These are phyloP conservation scores for Penicillium manginii DNA, from an alignment of 495 filamentous ascomycete genomes.

Conservation along the genomic window DNA sequence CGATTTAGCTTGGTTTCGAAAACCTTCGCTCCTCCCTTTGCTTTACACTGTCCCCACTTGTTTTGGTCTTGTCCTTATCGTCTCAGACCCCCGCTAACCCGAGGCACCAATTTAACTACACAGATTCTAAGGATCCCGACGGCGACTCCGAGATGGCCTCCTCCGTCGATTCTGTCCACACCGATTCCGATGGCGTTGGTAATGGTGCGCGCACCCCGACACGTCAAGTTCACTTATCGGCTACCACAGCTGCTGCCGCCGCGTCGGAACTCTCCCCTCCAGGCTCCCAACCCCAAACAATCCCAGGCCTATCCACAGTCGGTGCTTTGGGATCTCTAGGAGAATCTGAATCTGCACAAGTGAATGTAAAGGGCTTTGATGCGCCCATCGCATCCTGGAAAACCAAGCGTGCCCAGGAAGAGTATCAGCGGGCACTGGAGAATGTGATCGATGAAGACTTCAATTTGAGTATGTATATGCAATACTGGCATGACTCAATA, in stretches of 20 bases:
- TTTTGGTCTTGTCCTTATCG: neutral
- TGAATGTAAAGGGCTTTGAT: conserved; percentile 25
- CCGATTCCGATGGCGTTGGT: conserved; percentile 34
- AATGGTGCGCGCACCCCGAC: conserved; percentile 44
- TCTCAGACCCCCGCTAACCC: conserved; percentile 3
- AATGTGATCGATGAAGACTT: conserved; percentile 53
- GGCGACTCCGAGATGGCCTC: conserved; percentile 64
- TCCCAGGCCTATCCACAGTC: conserved; percentile 9
- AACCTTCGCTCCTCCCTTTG: neutral
- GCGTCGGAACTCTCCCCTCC: conserved; percentile 58
- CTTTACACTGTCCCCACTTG: conserved; percentile 4
- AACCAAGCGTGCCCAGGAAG: conserved; percentile 63
- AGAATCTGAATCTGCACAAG: neutral
- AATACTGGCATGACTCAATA: neutral
- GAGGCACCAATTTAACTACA: neutral
- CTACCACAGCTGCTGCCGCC: conserved; percentile 21
- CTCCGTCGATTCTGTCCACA: conserved; percentile 47
- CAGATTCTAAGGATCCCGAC: conserved; percentile 48
- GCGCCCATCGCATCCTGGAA: conserved; percentile 59
- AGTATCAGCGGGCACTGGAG: conserved; percentile 56
- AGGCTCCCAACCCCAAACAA: conserved; percentile 50
- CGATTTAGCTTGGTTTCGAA: neutral
- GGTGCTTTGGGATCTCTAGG: conserved; percentile 1
- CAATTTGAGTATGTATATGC: conserved; percentile 41
- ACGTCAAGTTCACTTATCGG: conserved; percentile 19